Conservation (phyloP, 495 filamentous ascomycete species). For the Cercophora newfieldiana region DNA sequence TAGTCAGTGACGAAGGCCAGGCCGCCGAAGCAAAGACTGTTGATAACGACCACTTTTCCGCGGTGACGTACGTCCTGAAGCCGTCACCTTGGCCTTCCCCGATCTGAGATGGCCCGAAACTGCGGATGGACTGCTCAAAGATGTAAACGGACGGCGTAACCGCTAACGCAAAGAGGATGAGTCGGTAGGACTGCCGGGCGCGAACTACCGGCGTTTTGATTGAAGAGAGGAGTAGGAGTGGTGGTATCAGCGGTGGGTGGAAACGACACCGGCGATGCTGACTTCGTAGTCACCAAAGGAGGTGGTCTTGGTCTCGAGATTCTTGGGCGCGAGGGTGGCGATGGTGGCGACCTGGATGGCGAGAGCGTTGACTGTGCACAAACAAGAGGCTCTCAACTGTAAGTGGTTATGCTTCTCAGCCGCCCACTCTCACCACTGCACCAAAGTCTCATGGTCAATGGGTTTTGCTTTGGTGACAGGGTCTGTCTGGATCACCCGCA, state of each 20-base stretch:
- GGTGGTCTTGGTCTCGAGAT: constrained; percentile 35
- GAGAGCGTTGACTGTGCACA: too few species aligned
- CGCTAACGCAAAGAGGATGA: constrained; percentile 2
- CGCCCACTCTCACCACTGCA: too few species aligned
- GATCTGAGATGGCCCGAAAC: constrained; percentile 22
- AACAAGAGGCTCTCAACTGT: too few species aligned
- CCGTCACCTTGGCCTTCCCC: constrained; percentile 6
- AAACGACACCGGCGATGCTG: neutral
- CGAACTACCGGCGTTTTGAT: neutral
- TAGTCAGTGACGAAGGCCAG: neutral
- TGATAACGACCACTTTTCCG: constrained; percentile 3
- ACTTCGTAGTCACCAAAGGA: neutral
- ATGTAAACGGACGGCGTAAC: constrained; percentile 28
- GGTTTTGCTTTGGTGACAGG: too few species aligned
- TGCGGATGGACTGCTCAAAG: constrained; percentile 28
- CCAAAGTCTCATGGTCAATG: too few species aligned
- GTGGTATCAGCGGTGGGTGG: neutral
- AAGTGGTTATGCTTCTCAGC: too few species aligned
- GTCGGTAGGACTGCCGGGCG: neutral
- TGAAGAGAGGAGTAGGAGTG: neutral
- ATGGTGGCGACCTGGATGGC: constrained; percentile 40
- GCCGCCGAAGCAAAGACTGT: constrained; percentile 5
- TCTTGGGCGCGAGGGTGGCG: constrained; percentile 31
- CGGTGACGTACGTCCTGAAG: neutral
- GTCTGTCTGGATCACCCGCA: too few species aligned